Base-by-base conservation (phyloP, 495 filamentous ascomycete species). In the Hypoxylon rickii region DNA sequence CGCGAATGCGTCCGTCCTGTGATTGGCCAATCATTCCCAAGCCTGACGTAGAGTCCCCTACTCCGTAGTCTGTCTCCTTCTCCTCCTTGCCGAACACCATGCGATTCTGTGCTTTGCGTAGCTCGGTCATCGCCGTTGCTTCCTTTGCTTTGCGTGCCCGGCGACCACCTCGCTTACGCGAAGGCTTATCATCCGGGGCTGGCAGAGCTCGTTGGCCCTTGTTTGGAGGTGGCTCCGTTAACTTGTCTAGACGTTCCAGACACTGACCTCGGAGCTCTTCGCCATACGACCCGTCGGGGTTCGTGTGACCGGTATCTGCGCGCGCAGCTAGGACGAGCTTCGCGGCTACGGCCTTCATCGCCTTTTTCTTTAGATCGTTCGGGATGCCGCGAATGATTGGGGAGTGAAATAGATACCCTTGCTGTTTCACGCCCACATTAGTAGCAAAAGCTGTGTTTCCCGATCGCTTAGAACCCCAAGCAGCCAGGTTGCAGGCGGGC, bases 41-140 rank as follows among this genome's bases (percentile, higher is more conserved):
- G 19, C 94, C 94, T 51, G 86, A 84, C 3, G 93, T 96, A 53
- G 84, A 83, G 55, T 96, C 91, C 21, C 93, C 89, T 7, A 83
- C 83, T 11, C 92, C 94, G 68, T 95, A 97, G 11, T 94, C 94
- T 15, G 94, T 88, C 72, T 98, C 94, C 57, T 87, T 84, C 70
- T 98, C 94, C 64, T 97, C 94, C 64, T 95, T 94, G 43, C 93
- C 93, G 60, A 98, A 98, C 0, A 88, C 91, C 81, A 98, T 86
- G 17, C 94, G 84, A 73, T 98, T 98, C 73, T 96, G 93, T 6
- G 92, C 91, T 66, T 97, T 97, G 49, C 92, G 88, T 22, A 98
- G 76, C 49, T 98, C 94, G 1, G 94, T 98, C 92, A 97, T 96
- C 52, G 94, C 93, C 4, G 88, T 88, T 7, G 92, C 92, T 75